Conservation (phyloP, 768 basidiomycete species). For the Suillus decipiens region DNA sequence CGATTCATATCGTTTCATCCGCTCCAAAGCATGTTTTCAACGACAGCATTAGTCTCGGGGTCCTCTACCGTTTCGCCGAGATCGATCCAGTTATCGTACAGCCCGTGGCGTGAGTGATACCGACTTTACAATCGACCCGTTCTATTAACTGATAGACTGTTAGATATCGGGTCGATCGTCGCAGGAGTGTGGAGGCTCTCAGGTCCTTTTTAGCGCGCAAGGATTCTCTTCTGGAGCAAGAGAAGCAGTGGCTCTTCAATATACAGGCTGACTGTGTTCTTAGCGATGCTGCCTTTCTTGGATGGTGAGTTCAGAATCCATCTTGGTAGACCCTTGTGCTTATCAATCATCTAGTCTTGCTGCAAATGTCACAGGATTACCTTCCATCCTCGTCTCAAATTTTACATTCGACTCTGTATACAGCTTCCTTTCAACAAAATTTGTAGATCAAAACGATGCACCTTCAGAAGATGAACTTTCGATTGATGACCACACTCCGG, state of each 20-base stretch:
- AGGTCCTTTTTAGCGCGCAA: conserved; percentile 58
- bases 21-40: conserved; percentile 73
- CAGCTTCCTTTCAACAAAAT: conserved; percentile 63
- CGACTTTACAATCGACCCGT: background rate
- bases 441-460: conserved; percentile 4
- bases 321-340: background rate
- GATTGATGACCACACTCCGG: conserved; percentile 39
- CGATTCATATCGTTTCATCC: conserved; percentile 68
- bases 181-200: conserved; percentile 65
- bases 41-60: conserved; percentile 62
- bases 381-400: conserved; percentile 68
- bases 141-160: conserved; percentile 10
- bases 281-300: conserved; percentile 78
- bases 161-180: conserved; percentile 74
- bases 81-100: conserved; percentile 83
- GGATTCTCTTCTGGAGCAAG: conserved; percentile 53
- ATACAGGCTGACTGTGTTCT: conserved; percentile 60
- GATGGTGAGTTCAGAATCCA: conserved; percentile 51
- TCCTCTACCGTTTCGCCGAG: conserved; percentile 65
- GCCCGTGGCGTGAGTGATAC: conserved; percentile 64
- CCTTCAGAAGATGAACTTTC: conserved; percentile 20
- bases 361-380: conserved; percentile 62
- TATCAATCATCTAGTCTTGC: conserved; percentile 50
- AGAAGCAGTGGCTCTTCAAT: conserved; percentile 57
- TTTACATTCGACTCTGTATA: conserved; percentile 87